Evolutionary conservation across 768 basidiomycete genomes (phyloP), one percentile per base, ranked within the genome.

Genomic region (Auricularia sp.): DNA sequence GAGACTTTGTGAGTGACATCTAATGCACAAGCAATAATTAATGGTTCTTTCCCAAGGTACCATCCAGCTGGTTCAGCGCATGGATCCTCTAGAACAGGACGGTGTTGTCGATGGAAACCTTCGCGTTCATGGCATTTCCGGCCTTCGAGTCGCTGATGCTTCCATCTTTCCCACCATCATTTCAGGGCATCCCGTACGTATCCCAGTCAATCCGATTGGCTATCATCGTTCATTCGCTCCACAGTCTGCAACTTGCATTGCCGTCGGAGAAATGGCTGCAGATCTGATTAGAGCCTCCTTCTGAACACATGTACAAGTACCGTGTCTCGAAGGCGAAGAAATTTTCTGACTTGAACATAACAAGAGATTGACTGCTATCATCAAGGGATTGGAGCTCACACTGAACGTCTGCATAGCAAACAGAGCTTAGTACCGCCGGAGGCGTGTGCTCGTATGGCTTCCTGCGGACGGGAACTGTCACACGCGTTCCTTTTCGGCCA

Each of bases 41-140:
- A 51, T 21, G 16, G 11, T 51, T 51, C 47, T 51, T 42, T 42
- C 47, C 29, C 47, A 16, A 51, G 47, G 18, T 51, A 51, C 68
- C 77, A 78, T 67, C 77, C 77, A 1, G 70, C 75, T 34, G 73
- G 76, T 8, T 74, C 77, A 2, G 73, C 73, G 76, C 0, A 78
- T 80, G 76, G 69, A 76, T 54, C 78, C 78, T 1, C 68, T 71
- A 34, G 69, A 69, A 11, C 66, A 67, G 10, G 78, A 77, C 18
- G 83, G 83, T 33, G 81, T 82, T 0, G 80, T 85, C 36, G 80
- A 81, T 67, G 77, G 78, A 61, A 70, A 76, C 34, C 68, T 81
- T 16, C 68, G 73, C 14, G 83, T 84, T 0, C 77, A 83, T 70
- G 83, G 83, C 6, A 71, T 79, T 1, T 44, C 61, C 35, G 77